Evolutionary conservation across 2,329 filamentous ascomycete genomes (phyloP), one percentile per base, ranked within the genome.

Genomic region (Nakataea oryzae): DNA sequence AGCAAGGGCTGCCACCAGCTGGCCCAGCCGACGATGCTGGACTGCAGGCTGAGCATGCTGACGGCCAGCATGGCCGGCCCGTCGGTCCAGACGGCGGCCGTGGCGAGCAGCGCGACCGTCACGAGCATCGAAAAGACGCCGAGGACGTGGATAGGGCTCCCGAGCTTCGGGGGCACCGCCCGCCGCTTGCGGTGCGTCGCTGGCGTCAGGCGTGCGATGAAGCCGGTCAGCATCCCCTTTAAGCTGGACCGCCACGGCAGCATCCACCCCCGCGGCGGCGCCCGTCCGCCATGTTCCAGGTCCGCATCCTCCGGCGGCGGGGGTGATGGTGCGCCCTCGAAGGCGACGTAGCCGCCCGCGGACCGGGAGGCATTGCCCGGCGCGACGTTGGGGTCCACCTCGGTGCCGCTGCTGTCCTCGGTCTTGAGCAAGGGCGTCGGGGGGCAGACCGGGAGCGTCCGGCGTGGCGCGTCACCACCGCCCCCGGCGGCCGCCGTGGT

Each of bases 1-100:
- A 86, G 74, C 12, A 79, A 73, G 0, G 84, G 82, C 41, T 74
- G 73, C 84, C 85, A 87, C 70, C 78, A 79, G 3, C 81, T 83
- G 11, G 84, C 84, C 63, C 80, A 78, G 27, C 85, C 82, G 3
- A 82, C 78, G 2, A 86, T 72, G 21, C 76, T 80, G 24, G 81
- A 81, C 2, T 81, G 78, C 12, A 80, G 62, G 11, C 81, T 80
- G 62, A 87, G 79, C 29, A 81, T 73, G 0, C 73, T 70, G 12
- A 86, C 76, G 27, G 84, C 81, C 21, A 82, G 58, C 24, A 80
- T 75, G 24, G 81, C 81, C 1, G 79, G 79, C 9, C 79, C 81
- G 66, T 84, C 81, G 24, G 75, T 62, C 64, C 78, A 75, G 14
- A 73, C 50, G 3, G 72, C 68, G 0, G 80, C 79, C 58, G 73